Evolutionary conservation across 73 alveolate genomes (phyloP), one percentile per base, ranked within the genome.

Genomic region (Tetrahymena elliotti): DNA sequence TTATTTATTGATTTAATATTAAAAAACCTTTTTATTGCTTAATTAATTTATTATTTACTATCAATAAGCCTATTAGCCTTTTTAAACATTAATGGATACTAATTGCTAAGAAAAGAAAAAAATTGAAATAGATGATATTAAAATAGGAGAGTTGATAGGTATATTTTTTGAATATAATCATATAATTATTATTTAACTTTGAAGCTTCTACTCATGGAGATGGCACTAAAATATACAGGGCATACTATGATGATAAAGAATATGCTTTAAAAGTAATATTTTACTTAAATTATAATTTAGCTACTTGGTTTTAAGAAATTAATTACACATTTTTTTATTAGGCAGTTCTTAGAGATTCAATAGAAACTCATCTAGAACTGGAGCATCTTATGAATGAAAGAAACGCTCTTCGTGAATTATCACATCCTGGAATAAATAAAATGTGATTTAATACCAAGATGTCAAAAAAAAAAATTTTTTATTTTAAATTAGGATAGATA

Each of bases 331-430:
- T 0, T 68, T 24, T 68, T 0, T 6, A 24, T 27, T 27, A 68
- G 88, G 88, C 88, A 0, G 88, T 68, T 3, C 36, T 68, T 27
- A 68, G 88, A 68, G 88, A 68, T 68, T 68, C 88, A 0, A 68
- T 68, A 4, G 88, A 68, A 68, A 68, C 88, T 68, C 88, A 68
- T 68, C 36, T 68, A 1, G 38, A 68, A n/a, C n/a, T 68, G n/a
- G 94, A 94, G 88, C 94, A 94, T 94, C 53, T 94, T 20, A 35
- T 83, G 54, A 94, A 94, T 94, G 96, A 94, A 84, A 94, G 52
- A 94, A 52, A 83, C 39, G 96, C 96, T 38, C 93, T 94, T 35
- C 4, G 35, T 20, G 96, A 94, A 24, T 52, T 94, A 35, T 35
- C 84, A 38, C 92, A 83, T 39, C 94, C 96, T 22, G 92, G 93